These are phyloP conservation scores for Ceratocystis colombiana DNA, from an alignment of 2,329 filamentous ascomycete species.

Conservation along the genomic window DNA sequence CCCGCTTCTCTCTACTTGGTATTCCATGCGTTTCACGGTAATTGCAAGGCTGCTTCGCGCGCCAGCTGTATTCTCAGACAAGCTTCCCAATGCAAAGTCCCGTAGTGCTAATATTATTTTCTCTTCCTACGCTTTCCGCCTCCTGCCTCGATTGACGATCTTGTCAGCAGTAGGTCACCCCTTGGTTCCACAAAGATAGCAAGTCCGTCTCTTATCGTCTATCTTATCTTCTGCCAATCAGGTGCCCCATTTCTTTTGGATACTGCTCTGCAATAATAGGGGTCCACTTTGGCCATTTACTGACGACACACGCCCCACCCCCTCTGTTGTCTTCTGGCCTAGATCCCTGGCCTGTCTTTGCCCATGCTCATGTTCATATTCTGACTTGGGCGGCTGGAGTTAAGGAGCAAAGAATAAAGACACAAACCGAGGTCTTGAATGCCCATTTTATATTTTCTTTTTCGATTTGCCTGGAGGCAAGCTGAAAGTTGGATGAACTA, in stretches of 20 bases:
- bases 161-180: not conserved
- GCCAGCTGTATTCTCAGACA: no score
- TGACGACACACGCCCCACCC: not conserved
- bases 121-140: not conserved
- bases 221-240: constrained; percentile 1
- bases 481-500: not conserved
- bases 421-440: not conserved
- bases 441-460: not conserved
- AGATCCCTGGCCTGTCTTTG: no score
- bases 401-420: not conserved
- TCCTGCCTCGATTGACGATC: not conserved
- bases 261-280: no score
- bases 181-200: constrained; percentile 1
- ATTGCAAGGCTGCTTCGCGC: no score
- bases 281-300: not conserved
- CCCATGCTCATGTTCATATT: no score
- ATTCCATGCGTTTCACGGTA: no score
- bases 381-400: not conserved
- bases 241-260: not conserved
- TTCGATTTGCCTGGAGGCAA: not conserved
- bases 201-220: not conserved
- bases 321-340: not conserved
- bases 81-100: no score
- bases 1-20: no score
- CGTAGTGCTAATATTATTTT: no score